Percentiles rank a stretch among this genome's conserved stretches.
Evolutionary conservation across 164 flowering plant species (phyloP).

Genomic region (Vitis riparia): DNA sequence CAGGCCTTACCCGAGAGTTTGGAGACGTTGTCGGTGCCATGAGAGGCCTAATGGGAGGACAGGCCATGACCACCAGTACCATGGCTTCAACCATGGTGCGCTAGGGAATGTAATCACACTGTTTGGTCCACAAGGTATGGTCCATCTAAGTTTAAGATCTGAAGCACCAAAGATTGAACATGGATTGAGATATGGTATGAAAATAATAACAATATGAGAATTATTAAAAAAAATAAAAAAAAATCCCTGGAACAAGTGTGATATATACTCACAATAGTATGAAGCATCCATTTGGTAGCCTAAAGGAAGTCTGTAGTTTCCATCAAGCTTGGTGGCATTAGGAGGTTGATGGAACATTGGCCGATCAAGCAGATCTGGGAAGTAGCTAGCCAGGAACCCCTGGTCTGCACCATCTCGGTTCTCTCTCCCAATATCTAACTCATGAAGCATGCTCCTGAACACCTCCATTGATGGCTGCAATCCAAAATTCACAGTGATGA

Average conservation of each 20-base stretch:
- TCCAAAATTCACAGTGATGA: slow-evolving; percentile 3
- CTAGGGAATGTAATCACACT: slow-evolving; percentile 97
- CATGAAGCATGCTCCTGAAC: slow-evolving; percentile 77
- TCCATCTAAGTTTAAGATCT: slow-evolving; percentile 88
- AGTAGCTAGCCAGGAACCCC: slow-evolving; percentile 79
- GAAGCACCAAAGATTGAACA: slow-evolving; percentile 3
- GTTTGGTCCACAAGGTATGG: slow-evolving; percentile 90
- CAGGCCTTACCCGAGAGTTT: slow-evolving; percentile 76
- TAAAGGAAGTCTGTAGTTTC: slow-evolving; percentile 78
- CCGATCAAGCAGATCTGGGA: slow-evolving; percentile 75
- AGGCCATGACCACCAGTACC: slow-evolving; percentile 99
- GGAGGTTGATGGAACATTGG: slow-evolving; percentile 85
- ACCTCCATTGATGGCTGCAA: slow-evolving; percentile 82
- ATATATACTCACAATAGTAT: slow-evolving; percentile 63
- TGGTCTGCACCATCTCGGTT: slow-evolving; percentile 97
- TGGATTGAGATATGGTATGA: background rate
- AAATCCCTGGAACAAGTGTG: background rate
- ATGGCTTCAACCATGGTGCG: slow-evolving; percentile 90
- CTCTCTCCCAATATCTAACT: slow-evolving; percentile 45
- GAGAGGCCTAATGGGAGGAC: slow-evolving; percentile 83
- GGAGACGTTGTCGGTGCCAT: slow-evolving; percentile 83
- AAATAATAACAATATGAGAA: no score
- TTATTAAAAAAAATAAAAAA: background rate
- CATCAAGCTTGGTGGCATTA: slow-evolving; percentile 73
- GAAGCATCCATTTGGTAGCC: slow-evolving; percentile 99